Base-by-base conservation (phyloP, 1,139 yeast genomes). In the Scheffersomyces insectosa region DNA sequence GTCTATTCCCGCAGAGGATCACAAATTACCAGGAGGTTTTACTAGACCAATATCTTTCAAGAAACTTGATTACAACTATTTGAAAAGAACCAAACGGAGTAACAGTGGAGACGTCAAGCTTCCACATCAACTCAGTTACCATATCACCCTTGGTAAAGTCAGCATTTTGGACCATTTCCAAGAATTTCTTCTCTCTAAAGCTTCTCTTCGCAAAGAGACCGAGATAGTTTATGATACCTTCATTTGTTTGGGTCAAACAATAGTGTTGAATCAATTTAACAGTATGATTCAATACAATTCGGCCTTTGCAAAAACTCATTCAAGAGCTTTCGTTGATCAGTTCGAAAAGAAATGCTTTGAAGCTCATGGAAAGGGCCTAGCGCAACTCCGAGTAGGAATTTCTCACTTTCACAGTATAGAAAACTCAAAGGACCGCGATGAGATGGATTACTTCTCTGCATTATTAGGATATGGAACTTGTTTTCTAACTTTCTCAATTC, bases 201-300 rank as follows among this genome's bases (percentile, higher is more conserved):
- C 15, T 6, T 14, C n/a, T n/a, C 15, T 10, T 31, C 11, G 20
- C 4, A 20, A 25, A n/a, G 32, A 37, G 27, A 28, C 12, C 8
- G 43, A 41, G 12, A 16, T 41, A 13, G 10, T 41, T 12, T 14
- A 11, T n/a, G 33, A 41, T 11, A 15, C 41, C 7, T 14, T 31
- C 37, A 46, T 57, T 5, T 55, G 57, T 37, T 41, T 62, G 23
- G 66, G 66, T 4, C 55, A 51, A 39, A 45, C 55, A 16, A 45
- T 60, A 5, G 43, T 56, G 7, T 40, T 49, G 10, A 56, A 51
- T 36, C 49, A 50, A 25, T 45, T 55, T 28, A 37, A 45, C 16
- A 46, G 43, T 23, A 40, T 32, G 37, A 39, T 15, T 25, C 43
- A 42, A 36, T 38, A 32, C 13, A 20, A 31, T 14, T 31, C 34